These are phyloP conservation scores for Austroboletus eburneus DNA, from an alignment of 768 basidiomycete species.

Conservation along the genomic window DNA sequence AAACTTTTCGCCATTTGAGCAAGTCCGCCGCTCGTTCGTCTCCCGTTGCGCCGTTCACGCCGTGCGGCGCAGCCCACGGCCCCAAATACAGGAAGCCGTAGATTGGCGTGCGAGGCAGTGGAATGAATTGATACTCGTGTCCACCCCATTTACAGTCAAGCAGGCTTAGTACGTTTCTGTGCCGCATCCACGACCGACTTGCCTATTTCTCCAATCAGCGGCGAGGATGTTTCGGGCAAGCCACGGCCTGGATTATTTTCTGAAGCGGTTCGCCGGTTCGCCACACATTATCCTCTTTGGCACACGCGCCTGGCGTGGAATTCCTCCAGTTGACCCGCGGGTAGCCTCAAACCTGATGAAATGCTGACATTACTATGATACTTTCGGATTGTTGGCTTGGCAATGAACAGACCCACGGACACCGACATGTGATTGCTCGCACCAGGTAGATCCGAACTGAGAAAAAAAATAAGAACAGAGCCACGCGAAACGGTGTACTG, in stretches of 20 bases:
- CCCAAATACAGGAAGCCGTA: constrained; percentile 15
- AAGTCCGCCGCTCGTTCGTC: constrained; percentile 6
- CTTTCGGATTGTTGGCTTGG: constrained; percentile 22
- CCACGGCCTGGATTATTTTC: constrained; percentile 6
- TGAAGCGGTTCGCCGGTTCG: constrained; percentile 6
- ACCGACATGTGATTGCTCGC: constrained; percentile 15
- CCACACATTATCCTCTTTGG: constrained; percentile 14
- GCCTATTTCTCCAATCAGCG: constrained; percentile 4
- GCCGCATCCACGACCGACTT: constrained; percentile 13
- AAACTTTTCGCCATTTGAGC: constrained; percentile 6
- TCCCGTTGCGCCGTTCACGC: constrained; percentile 1
- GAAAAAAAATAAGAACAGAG: constrained; percentile 3
- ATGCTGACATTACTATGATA: constrained; percentile 14
- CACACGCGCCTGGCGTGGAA: constrained; percentile 21
- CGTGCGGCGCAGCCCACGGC: constrained; percentile 10
- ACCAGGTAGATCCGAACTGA: constrained; percentile 18
- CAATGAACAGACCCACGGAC: constrained; percentile 23
- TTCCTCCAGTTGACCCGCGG: constrained; percentile 9
- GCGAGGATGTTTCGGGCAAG: constrained; percentile 15
- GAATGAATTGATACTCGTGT: constrained; percentile 12
- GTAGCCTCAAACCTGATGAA: constrained; percentile 4
- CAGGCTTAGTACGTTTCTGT: constrained; percentile 21
- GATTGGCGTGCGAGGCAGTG: constrained; percentile 4
- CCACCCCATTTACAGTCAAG: constrained; percentile 17
- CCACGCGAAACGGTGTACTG: constrained; percentile 21